phyloP scores from a whole-genome alignment of 345 rosid species.

The Arabidopsis arenosa region DNA sequence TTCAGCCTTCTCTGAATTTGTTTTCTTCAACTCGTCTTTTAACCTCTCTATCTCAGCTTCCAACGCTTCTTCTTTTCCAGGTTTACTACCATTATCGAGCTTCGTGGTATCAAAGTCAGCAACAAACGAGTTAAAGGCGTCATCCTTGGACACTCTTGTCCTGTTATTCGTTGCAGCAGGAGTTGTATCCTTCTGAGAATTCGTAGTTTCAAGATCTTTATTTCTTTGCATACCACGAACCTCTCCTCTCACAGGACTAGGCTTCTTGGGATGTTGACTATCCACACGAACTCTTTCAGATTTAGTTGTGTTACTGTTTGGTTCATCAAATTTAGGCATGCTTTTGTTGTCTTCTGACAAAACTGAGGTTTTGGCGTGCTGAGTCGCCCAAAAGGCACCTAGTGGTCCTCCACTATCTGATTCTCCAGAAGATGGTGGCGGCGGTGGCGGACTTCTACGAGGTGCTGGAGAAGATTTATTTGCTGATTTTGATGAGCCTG shows the following conservation, averaged over 20 bases:
- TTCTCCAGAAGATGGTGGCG: conserved; percentile 56
- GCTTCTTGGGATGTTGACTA: conserved; percentile 47
- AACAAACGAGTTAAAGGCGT: conserved; percentile 73
- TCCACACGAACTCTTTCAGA: conserved; percentile 55
- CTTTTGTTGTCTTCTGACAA: conserved; percentile 59
- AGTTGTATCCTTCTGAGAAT: conserved; percentile 47
- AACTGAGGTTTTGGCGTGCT: conserved; percentile 67
- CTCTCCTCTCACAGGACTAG: conserved; percentile 59
- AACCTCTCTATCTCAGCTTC: conserved; percentile 77
- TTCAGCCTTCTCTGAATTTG: conserved; percentile 77
- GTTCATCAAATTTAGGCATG: conserved; percentile 72
- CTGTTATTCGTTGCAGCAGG: conserved; percentile 46
- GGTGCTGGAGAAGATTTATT: conserved; percentile 71
- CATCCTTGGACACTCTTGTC: conserved; percentile 60
- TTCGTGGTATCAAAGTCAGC: conserved; percentile 84
- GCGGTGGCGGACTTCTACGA: conserved; percentile 85
- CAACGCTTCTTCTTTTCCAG: conserved; percentile 59
- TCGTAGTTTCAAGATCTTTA: conserved; percentile 54
- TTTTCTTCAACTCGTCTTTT: conserved; percentile 74
- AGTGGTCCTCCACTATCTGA: conserved; percentile 65
- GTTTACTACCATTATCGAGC: conserved; percentile 51
- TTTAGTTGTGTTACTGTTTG: conserved; percentile 50
- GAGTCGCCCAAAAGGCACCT: conserved; percentile 96
- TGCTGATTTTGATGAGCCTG: conserved; percentile 60
- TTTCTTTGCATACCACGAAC: conserved; percentile 48